These are phyloP conservation scores for Croton laevigatus DNA, from an alignment of 441 rosid genomes.

Conservation along the genomic window DNA sequence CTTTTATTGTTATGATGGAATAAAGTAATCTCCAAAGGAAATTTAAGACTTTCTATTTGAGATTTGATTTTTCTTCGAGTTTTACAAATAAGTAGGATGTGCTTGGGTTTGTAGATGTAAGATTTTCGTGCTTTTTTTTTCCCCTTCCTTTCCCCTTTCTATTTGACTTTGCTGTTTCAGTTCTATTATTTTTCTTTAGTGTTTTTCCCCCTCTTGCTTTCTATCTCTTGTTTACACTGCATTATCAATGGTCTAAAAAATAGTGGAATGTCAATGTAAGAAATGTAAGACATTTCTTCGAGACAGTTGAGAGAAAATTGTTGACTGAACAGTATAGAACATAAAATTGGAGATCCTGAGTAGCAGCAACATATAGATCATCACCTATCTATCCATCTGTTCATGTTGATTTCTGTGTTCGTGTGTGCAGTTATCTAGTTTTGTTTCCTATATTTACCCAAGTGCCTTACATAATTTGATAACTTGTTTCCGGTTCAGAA, in stretches of 20 bases:
- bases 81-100: background rate
- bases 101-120: background rate
- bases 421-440: too few species aligned
- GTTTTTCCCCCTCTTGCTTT: background rate
- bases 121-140: background rate
- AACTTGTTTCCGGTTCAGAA: constrained; percentile 53
- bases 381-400: background rate
- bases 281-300: background rate
- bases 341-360: constrained; percentile 1
- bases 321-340: background rate
- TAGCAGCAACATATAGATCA: background rate
- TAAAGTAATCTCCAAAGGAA: background rate
- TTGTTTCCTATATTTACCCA: too few species aligned
- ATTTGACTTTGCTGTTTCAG: background rate
- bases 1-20: background rate
- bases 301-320: background rate
- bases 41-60: background rate
- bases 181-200: background rate
- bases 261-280: background rate
- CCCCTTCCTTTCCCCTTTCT: background rate
- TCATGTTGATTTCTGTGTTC: background rate
- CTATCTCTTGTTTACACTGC: background rate
- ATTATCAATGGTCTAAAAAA: too few species aligned
- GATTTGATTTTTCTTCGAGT: background rate
- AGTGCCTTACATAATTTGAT: background rate